These are phyloP conservation scores for Fusarium humuli DNA, from an alignment of 2,329 filamentous ascomycete genomes.

Conservation along the genomic window DNA sequence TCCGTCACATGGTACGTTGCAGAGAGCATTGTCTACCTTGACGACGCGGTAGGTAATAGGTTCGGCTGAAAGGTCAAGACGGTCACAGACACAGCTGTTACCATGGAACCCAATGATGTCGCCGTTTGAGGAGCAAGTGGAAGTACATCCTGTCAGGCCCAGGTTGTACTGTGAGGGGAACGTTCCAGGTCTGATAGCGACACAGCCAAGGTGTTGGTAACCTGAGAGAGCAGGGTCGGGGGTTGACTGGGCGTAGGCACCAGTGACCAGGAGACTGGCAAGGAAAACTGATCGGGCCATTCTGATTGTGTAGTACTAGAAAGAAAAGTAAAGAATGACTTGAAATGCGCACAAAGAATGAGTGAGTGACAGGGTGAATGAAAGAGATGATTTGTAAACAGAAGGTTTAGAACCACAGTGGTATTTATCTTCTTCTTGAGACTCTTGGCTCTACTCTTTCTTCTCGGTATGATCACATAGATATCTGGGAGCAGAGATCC, in stretches of 20 bases:
- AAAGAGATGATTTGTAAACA: background rate
- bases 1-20: slow-evolving; percentile 31
- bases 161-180: slow-evolving; percentile 29
- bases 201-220: slow-evolving; percentile 31
- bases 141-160: slow-evolving; percentile 14
- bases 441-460: background rate
- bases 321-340: slow-evolving; percentile 36
- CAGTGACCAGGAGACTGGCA: slow-evolving; percentile 16
- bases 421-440: slow-evolving; percentile 19
- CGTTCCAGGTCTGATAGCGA: slow-evolving; percentile 26
- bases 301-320: background rate
- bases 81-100: slow-evolving; percentile 35
- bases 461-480: background rate
- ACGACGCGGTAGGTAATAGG: slow-evolving; percentile 28
- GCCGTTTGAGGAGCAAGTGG: slow-evolving; percentile 37
- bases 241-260: slow-evolving; percentile 26
- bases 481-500: slow-evolving; percentile 5
- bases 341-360: slow-evolving; percentile 18
- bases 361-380: slow-evolving; percentile 16
- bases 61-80: slow-evolving; percentile 27
- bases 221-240: slow-evolving; percentile 22
- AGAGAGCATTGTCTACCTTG: slow-evolving; percentile 35
- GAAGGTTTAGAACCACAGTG: background rate
- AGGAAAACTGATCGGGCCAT: slow-evolving; percentile 26
- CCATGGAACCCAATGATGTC: slow-evolving; percentile 33